Evolutionary conservation across 768 basidiomycete genomes (phyloP).

Genomic region (Boletus pseudo-olivaceus): DNA sequence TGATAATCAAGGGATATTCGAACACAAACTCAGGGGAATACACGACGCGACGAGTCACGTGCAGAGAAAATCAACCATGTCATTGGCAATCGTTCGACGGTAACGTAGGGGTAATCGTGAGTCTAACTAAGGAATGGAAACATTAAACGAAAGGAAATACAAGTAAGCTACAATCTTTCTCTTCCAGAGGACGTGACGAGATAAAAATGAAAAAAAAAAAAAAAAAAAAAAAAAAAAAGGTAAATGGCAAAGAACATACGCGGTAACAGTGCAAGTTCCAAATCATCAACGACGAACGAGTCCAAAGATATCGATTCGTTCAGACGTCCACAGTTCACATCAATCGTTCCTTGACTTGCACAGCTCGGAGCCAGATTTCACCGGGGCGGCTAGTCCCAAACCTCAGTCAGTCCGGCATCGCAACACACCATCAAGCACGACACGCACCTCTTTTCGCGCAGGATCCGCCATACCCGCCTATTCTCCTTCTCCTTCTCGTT

Average conservation of each 20-base stretch:
- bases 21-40: not conserved
- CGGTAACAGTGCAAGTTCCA: not conserved
- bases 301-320: not conserved
- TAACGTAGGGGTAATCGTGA: not conserved
- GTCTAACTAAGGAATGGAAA: conserved; percentile 8
- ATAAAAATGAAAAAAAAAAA: not conserved
- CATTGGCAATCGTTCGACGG: not conserved
- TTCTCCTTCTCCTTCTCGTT: conserved; percentile 41
- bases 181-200: conserved; percentile 10
- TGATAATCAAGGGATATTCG: not conserved
- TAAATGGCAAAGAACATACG: not conserved
- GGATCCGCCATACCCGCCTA: conserved; percentile 62
- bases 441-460: conserved; percentile 74
- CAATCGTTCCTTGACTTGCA: conserved; percentile 62
- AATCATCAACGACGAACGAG: not conserved
- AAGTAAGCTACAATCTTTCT: conserved; percentile 15
- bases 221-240: too few relatives aligned
- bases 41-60: conserved; percentile 26
- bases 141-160: conserved; percentile 13
- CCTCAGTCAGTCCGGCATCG: not conserved
- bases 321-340: conserved; percentile 30
- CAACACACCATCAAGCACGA: not conserved
- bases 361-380: conserved; percentile 40
- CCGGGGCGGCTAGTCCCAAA: conserved; percentile 20
- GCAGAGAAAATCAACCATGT: conserved; percentile 23